phyloP scores from a whole-genome alignment of 768 basidiomycete species.

The Amanita polypyramis region DNA sequence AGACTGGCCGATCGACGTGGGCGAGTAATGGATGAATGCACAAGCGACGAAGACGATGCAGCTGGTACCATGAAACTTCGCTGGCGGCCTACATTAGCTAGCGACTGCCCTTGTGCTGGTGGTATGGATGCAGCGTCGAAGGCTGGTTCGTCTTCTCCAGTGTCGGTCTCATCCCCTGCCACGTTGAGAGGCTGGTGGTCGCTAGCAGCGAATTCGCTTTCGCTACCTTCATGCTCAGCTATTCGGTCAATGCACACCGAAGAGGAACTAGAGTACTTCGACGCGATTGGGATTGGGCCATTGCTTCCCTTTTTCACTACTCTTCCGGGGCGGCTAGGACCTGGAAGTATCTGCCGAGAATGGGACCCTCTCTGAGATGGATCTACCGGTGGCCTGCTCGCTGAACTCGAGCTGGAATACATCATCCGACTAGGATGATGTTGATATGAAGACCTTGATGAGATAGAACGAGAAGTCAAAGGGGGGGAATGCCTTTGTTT shows the following conservation, averaged over 20 bases:
- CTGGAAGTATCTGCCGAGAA: conserved; percentile 32
- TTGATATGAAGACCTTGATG: conserved; percentile 14
- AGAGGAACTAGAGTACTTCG: conserved; percentile 17
- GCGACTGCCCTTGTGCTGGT: conserved; percentile 10
- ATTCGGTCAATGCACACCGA: conserved; percentile 35
- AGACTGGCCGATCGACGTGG: conserved; percentile 70
- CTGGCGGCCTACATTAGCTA: conserved; percentile 13
- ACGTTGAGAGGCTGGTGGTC: conserved; percentile 14
- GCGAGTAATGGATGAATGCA: conserved; percentile 37
- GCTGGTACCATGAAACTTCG: conserved; percentile 12
- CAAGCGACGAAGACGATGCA: conserved; percentile 19
- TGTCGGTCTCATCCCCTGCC: conserved; percentile 23
- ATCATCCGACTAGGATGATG: conserved; percentile 15
- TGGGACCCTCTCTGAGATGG: conserved; percentile 23
- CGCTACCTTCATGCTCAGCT: conserved; percentile 28
- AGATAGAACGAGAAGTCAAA: conserved; percentile 20
- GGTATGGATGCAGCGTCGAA: conserved; percentile 19
- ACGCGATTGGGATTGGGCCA: conserved; percentile 15
- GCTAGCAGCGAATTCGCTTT: conserved; percentile 24
- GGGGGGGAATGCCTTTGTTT: conserved; percentile 25
- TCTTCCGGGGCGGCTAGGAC: conserved; percentile 37
- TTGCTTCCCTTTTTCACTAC: conserved; percentile 26
- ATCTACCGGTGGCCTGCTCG: conserved; percentile 21
- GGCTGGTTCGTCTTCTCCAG: conserved; percentile 18
- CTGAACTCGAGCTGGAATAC: conserved; percentile 13